A percentile compares a stretch with the other conserved stretches of the same genome.
These are phyloP conservation scores for Hericium rajendrae DNA, from an alignment of 768 basidiomycete species.

Conservation along the genomic window DNA sequence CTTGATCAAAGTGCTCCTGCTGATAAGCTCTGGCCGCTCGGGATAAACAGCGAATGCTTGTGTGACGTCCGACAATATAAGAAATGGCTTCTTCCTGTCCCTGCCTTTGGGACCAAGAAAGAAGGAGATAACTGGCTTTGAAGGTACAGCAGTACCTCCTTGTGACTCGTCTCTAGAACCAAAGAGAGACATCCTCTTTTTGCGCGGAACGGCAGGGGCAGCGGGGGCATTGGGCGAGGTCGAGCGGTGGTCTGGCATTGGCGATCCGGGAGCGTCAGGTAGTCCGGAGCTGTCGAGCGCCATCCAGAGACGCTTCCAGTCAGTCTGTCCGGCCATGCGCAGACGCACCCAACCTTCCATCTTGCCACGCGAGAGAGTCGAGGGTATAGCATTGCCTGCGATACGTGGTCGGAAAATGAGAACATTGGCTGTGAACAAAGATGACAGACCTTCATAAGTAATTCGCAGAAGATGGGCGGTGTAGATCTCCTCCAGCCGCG, in stretches of 20 bases:
- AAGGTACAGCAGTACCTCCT: constrained; percentile 15
- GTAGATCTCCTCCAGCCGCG: constrained; percentile 92
- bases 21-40: constrained; percentile 88
- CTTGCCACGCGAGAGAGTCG: constrained; percentile 57
- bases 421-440: background rate
- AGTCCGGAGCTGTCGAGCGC: constrained; percentile 16
- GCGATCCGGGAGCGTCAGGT: constrained; percentile 18
- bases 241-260: constrained; percentile 17
- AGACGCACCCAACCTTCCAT: constrained; percentile 90
- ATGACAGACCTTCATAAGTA: constrained; percentile 36
- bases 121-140: constrained; percentile 41
- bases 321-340: constrained; percentile 91
- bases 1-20: constrained; percentile 83
- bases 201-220: constrained; percentile 13
- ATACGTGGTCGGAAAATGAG: background rate
- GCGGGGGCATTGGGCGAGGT: constrained; percentile 14
- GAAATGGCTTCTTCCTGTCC: constrained; percentile 60
- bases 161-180: constrained; percentile 33
- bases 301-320: constrained; percentile 92
- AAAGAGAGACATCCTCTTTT: constrained; percentile 65
- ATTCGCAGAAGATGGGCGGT: constrained; percentile 88
- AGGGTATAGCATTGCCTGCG: constrained; percentile 40
- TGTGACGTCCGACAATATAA: constrained; percentile 60
- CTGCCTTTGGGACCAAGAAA: constrained; percentile 57
- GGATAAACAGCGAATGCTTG: constrained; percentile 95